These are phyloP conservation scores for Truncatella angustata DNA, from an alignment of 2,329 filamentous ascomycete species.

Conservation along the genomic window DNA sequence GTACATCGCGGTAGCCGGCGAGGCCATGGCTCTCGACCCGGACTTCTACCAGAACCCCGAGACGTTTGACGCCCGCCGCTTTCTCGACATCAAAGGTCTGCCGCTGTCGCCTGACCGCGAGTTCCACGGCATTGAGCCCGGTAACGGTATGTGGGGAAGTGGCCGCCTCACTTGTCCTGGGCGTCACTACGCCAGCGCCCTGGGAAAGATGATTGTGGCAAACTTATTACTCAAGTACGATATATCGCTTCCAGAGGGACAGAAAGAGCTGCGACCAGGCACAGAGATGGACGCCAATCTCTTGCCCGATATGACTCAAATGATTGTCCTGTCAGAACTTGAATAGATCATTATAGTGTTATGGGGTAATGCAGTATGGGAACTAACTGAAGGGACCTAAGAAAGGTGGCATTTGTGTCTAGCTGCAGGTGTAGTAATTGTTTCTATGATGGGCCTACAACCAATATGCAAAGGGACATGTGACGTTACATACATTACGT, in stretches of 20 bases:
- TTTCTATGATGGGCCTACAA: too few species aligned
- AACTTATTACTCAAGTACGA: conserved; percentile 7
- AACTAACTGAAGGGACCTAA: too few species aligned
- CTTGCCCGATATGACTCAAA: too few species aligned
- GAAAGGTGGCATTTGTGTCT: too few species aligned
- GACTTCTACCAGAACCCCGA: conserved; percentile 5
- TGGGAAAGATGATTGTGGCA: conserved; percentile 13
- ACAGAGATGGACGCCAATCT: too few species aligned
- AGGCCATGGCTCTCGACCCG: background rate
- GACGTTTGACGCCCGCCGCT: conserved; percentile 9
- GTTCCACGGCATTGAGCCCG: conserved; percentile 10
- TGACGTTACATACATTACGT: too few species aligned
- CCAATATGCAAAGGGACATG: too few species aligned
- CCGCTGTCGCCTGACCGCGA: background rate
- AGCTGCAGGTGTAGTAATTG: too few species aligned
- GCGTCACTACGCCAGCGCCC: conserved; percentile 7
- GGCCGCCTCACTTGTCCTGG: conserved; percentile 13
- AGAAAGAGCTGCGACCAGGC: too few species aligned
- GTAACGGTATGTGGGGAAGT: conserved; percentile 10
- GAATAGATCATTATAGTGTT: too few species aligned
- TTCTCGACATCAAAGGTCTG: background rate
- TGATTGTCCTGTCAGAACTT: too few species aligned
- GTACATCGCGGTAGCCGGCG: background rate
- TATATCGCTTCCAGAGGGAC: background rate
- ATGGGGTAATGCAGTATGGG: too few species aligned